Percentiles rank a stretch among this genome's conserved stretches.
Evolutionary conservation across 2,329 filamentous ascomycete genomes (phyloP).

Genomic region (Verruconis gallopava): DNA sequence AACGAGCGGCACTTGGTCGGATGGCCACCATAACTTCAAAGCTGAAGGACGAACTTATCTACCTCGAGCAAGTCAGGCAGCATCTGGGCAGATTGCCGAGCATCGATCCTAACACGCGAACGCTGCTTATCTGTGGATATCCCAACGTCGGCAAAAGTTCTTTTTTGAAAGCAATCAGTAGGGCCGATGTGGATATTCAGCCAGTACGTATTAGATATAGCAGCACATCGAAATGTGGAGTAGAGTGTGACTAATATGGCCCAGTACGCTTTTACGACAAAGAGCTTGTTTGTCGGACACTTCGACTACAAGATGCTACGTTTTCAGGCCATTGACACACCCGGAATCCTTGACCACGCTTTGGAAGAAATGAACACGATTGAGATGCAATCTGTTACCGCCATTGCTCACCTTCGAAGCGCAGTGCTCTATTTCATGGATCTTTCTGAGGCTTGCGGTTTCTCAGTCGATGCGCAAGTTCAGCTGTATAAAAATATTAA

Average conservation of each 20-base stretch:
- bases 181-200: conserved; percentile 92
- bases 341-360: conserved; percentile 94
- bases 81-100: conserved; percentile 92
- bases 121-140: conserved; percentile 91
- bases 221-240: neutral
- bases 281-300: conserved; percentile 92
- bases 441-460: conserved; percentile 90
- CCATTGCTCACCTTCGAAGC: conserved; percentile 89
- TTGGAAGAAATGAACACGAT: conserved; percentile 99
- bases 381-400: conserved; percentile 97
- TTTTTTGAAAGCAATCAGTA: conserved; percentile 82
- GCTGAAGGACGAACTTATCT: conserved; percentile 85
- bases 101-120: conserved; percentile 97
- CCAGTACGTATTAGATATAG: conserved; percentile 38
- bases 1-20: conserved; percentile 86
- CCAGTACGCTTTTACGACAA: conserved; percentile 88
- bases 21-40: conserved; percentile 97
- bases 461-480: conserved; percentile 84
- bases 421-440: conserved; percentile 98
- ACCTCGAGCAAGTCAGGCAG: conserved; percentile 92
- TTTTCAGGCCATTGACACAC: conserved; percentile 91
- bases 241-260: neutral
- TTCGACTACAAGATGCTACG: conserved; percentile 90
- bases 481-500: conserved; percentile 93
- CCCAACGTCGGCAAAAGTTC: conserved; percentile 97